A percentile compares a stretch with the other conserved stretches of the same genome.
Evolutionary conservation across 345 rosid genomes (phyloP).

Genomic region (Salix koriyanagi): DNA sequence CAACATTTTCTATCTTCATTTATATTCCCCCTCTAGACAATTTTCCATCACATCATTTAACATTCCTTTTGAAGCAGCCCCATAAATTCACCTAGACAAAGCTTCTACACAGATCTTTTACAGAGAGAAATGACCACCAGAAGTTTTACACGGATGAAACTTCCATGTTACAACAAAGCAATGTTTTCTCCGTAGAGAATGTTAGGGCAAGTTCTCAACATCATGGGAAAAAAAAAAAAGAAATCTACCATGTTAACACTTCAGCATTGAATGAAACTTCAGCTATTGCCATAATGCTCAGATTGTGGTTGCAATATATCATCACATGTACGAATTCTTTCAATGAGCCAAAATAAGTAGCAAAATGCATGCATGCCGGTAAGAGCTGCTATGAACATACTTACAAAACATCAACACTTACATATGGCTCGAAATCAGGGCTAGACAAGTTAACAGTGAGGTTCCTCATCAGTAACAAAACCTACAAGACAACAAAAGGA

Average conservation of each 20-base stretch:
- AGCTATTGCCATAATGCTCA: not conserved
- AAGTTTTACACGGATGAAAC: not conserved
- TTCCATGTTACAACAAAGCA: too few relatives aligned
- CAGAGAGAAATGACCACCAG: not conserved
- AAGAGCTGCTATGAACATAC: not conserved
- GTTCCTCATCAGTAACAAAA: constrained; percentile 82
- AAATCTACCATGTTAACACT: not conserved
- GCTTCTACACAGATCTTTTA: not conserved
- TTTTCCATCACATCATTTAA: not conserved
- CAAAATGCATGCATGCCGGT: not conserved
- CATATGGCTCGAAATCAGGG: constrained; percentile 83
- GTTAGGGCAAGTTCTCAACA: not conserved
- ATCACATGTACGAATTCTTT: not conserved
- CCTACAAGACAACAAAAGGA: constrained; percentile 47
- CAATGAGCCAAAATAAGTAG: not conserved
- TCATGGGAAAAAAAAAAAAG: not conserved
- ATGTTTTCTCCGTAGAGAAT: not conserved
- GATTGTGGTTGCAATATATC: not conserved
- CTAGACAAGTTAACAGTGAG: constrained; percentile 76
- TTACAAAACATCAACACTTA: constrained; percentile 34
- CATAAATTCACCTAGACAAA: not conserved
- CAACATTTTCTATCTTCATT: not conserved
- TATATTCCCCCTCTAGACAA: not conserved
- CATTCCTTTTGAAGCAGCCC: not conserved
- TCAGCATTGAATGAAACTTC: not conserved